Evolutionary conservation across 2,329 filamentous ascomycete species (phyloP).

Genomic region (Verticillium klebahnii): DNA sequence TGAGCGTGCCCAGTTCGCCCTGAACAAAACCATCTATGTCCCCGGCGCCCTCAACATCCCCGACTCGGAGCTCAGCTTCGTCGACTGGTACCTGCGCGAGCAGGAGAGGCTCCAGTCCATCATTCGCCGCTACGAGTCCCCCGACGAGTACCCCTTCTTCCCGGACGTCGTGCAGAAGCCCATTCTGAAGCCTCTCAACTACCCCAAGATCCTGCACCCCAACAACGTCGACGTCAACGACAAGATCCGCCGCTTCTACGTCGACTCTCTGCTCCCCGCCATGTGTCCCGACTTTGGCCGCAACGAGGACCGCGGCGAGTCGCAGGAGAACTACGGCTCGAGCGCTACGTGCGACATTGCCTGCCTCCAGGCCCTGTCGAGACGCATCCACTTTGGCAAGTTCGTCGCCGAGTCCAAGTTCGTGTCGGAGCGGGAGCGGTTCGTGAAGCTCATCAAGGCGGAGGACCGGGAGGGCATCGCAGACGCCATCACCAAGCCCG

Average conservation of each 20-base stretch:
- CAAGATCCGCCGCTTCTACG: conserved; percentile 82
- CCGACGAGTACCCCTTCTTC: conserved; percentile 98
- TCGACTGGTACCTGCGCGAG: conserved; percentile 90
- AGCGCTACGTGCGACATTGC: conserved; percentile 86
- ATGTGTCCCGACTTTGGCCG: conserved; percentile 76
- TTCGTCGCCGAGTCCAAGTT: conserved; percentile 98
- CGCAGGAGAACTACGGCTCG: conserved; percentile 92
- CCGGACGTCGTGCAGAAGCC: conserved; percentile 72
- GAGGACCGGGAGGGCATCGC: conserved; percentile 78
- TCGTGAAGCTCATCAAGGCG: conserved; percentile 76
- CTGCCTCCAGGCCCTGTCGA: conserved; percentile 82
- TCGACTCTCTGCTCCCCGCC: conserved; percentile 73
- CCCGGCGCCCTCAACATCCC: conserved; percentile 78
- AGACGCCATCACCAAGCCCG: conserved; percentile 82
- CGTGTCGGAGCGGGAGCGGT: conserved; percentile 72
- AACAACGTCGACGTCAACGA: conserved; percentile 91
- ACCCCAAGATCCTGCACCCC: conserved; percentile 80
- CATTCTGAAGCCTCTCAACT: conserved; percentile 82
- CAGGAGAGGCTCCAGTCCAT: conserved; percentile 89
- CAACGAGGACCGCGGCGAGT: conserved; percentile 69
- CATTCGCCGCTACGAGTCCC: conserved; percentile 90
- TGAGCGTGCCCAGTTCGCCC: conserved; percentile 94
- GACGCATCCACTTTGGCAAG: conserved; percentile 95
- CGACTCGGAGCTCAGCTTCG: conserved; percentile 67
- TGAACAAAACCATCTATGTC: conserved; percentile 83